Evolutionary conservation across 345 rosid species (phyloP), one percentile per base, ranked within the genome.

Genomic region (Camelina hispida): DNA sequence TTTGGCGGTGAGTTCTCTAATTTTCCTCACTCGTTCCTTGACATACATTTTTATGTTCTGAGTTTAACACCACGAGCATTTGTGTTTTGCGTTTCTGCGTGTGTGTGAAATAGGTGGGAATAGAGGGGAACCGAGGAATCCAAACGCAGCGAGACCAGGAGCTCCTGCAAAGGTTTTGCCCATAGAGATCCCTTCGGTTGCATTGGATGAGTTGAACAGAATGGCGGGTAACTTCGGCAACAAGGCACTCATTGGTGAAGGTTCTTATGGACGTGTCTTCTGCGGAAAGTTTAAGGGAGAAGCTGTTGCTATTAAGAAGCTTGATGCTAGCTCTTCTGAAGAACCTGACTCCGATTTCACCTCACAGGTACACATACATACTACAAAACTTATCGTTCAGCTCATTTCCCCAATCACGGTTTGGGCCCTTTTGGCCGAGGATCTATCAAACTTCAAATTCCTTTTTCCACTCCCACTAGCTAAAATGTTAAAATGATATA

Each of bases 221-320:
- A 65, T 80, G 51, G 88, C 97, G 0, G 77, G 68, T 38, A 93
- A 91, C 73, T 96, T 96, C 37, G 98, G 95, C 2, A 66, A 83
- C 17, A 89, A 93, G 86, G 87, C 99, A 17, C 72, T 96, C 83
- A 87, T 93, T 0, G 99, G 96, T 59, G 99, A 96, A 82, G 99
- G 98, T 62, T 93, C 99, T n/a, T 96, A 91, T 32, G 98, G 98
- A 66, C 88, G 98, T 30, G 99, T 93, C 71, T 96, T 89, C 75
- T 71, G 47, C 43, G 99, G 91, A 61, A 86, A 83, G 73, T 72
- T 88, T 61, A 71, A 81, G 14, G 91, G 86, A 7, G 76, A 57
- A 62, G 64, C 68, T 46, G 98, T 82, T 44, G 98, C 98, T 34
- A 89, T 96, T 12, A 96, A 96, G 84, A 93, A 93, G 79, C 87